Conservation (phyloP, 495 filamentous ascomycete species). For the Cryomyces minteri region DNA sequence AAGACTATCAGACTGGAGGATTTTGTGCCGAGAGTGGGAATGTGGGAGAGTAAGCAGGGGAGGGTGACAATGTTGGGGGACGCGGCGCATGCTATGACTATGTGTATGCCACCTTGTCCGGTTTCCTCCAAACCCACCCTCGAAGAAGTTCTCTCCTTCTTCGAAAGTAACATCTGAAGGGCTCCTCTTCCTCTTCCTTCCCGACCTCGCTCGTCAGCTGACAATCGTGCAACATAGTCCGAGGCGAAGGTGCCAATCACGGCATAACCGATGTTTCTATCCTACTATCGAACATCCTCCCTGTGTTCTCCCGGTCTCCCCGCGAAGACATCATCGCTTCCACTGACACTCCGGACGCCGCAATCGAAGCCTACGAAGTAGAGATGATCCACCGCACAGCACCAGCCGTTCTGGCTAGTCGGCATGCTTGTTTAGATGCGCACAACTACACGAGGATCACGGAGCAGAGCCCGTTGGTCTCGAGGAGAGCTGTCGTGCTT, state of each 20-base stretch:
- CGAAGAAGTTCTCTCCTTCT: too few species aligned
- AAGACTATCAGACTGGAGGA: conserved; percentile 35
- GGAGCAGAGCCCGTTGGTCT: conserved; percentile 1
- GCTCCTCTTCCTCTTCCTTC: too few species aligned
- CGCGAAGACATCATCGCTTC: conserved; percentile 14
- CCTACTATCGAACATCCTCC: conserved; percentile 12
- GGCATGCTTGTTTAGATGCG: conserved; percentile 44
- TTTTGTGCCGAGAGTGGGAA: conserved; percentile 19
- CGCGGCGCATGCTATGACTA: conserved; percentile 10
- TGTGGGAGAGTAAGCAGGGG: conserved; percentile 17
- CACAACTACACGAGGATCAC: conserved; percentile 27
- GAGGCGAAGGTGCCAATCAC: conserved; percentile 43
- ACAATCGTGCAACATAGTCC: conserved; percentile 15
- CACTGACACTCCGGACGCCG: conserved; percentile 13
- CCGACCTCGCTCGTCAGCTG: conserved; percentile 3
- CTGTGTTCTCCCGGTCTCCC: too few species aligned
- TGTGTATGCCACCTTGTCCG: conserved; percentile 1
- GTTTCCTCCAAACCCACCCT: neutral
- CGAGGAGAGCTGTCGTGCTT: neutral
- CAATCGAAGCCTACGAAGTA: conserved; percentile 29
- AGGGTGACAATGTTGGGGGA: conserved; percentile 6
- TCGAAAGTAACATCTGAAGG: too few species aligned
- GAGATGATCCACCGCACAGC: conserved; percentile 29
- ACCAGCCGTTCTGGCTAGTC: conserved; percentile 33
- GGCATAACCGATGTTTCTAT: conserved; percentile 32